phyloP scores from a whole-genome alignment of 1,284 basidiomycete genomes.

The Bjerkandera adusta region DNA sequence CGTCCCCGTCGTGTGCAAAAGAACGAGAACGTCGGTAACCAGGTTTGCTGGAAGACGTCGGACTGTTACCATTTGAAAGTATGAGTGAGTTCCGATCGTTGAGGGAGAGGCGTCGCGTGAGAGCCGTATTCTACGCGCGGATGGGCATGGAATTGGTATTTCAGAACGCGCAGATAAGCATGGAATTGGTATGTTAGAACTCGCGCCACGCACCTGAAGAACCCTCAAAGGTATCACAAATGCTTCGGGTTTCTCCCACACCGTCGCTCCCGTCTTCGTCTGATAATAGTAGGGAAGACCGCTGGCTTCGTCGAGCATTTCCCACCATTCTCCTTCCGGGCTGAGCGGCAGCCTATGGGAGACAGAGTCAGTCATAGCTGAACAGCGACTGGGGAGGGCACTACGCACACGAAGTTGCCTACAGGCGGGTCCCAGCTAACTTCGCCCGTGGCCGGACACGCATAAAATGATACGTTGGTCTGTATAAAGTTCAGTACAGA shows the following conservation, averaged over 20 bases:
- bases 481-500: constrained; percentile 29
- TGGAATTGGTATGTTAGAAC: no score
- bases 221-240: constrained; percentile 90
- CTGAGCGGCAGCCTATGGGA: constrained; percentile 71
- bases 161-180: constrained; percentile 2
- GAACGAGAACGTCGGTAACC: constrained; percentile 27
- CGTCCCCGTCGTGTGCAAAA: constrained; percentile 23
- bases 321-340: constrained; percentile 93
- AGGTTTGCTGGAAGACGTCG: constrained; percentile 22
- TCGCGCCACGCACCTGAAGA: constrained; percentile 66
- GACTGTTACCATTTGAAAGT: constrained; percentile 9
- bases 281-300: constrained; percentile 91
- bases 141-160: no score
- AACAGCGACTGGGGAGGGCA: no score
- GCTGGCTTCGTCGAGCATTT: constrained; percentile 78
- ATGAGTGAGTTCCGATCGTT: constrained; percentile 19
- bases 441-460: constrained; percentile 88
- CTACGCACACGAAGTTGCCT: constrained; percentile 82
- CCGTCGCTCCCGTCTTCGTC: constrained; percentile 83
- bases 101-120: constrained; percentile 60
- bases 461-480: constrained; percentile 85
- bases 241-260: constrained; percentile 85
- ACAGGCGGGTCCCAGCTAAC: constrained; percentile 91
- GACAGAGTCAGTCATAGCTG: not conserved
- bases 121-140: constrained; percentile 68